Conservation (phyloP, 768 basidiomycete species). For the Leccinum aurantiacum region DNA sequence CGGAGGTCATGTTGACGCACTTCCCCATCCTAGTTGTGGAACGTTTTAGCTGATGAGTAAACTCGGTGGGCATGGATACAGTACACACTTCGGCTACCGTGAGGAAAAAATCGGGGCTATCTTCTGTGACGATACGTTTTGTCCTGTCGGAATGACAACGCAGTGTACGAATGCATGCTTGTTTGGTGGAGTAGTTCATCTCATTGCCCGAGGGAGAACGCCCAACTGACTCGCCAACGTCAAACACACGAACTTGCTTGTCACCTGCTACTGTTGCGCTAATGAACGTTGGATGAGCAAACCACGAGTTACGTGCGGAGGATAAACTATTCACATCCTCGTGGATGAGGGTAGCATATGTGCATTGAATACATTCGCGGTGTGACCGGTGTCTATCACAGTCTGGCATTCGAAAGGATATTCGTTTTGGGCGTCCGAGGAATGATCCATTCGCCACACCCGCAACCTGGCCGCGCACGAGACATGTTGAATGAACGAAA, state of each 20-base stretch:
- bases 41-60: conserved; percentile 12
- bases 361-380: conserved; percentile 81
- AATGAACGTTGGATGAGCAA: conserved; percentile 10
- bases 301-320: conserved; percentile 9
- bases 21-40: conserved; percentile 65
- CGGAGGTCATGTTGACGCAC: conserved; percentile 88
- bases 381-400: conserved; percentile 78
- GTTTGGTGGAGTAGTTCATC: conserved; percentile 43
- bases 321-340: conserved; percentile 58
- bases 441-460: conserved; percentile 69
- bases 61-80: conserved; percentile 18
- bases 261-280: conserved; percentile 79
- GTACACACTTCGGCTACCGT: conserved; percentile 72
- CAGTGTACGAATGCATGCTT: conserved; percentile 54
- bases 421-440: conserved; percentile 38
- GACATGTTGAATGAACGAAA: conserved; percentile 5
- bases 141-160: conserved; percentile 72
- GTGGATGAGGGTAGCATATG: conserved; percentile 77
- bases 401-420: conserved; percentile 67
- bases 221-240: conserved; percentile 50
- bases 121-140: conserved; percentile 78
- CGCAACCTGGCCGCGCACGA: conserved; percentile 50
- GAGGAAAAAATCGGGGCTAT: conserved; percentile 73
- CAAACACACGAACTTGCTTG: conserved; percentile 74
- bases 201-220: conserved; percentile 42